Evolutionary conservation across 768 basidiomycete genomes (phyloP).

Genomic region (Naganishia antarctica): DNA sequence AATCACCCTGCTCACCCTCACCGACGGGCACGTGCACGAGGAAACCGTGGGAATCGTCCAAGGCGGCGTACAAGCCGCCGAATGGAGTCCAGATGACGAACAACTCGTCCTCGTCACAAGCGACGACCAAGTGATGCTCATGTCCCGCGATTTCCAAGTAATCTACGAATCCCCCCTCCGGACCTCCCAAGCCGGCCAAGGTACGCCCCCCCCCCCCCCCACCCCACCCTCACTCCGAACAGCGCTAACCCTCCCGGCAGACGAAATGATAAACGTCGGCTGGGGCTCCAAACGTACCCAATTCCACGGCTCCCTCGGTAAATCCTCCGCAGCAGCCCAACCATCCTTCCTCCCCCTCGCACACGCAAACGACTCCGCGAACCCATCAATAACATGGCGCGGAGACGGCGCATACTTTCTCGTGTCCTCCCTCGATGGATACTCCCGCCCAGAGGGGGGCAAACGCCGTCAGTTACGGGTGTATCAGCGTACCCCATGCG

Average conservation of each 20-base stretch:
- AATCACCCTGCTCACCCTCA: slow-evolving; percentile 63
- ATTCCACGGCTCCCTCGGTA: slow-evolving; percentile 92
- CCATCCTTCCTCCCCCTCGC: slow-evolving; percentile 50
- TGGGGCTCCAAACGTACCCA: slow-evolving; percentile 98
- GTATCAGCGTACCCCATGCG: slow-evolving; percentile 64
- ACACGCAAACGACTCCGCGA: slow-evolving; percentile 64
- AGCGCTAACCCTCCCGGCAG: slow-evolving; percentile 50
- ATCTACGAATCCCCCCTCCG: slow-evolving; percentile 72
- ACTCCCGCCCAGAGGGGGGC: slow-evolving; percentile 34
- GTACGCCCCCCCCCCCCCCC: slow-evolving; percentile 49
- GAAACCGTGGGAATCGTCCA: slow-evolving; percentile 73
- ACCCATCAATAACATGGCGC: slow-evolving; percentile 80
- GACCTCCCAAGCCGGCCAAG: slow-evolving; percentile 77
- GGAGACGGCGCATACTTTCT: slow-evolving; percentile 87
- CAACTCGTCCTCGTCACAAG: slow-evolving; percentile 74
- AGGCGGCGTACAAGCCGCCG: slow-evolving; percentile 70
- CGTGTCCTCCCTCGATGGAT: slow-evolving; percentile 66
- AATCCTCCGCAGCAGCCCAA: slow-evolving; percentile 57
- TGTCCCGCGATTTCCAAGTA: slow-evolving; percentile 84
- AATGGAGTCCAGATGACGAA: slow-evolving; percentile 89
- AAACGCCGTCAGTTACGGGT: slow-evolving; percentile 62
- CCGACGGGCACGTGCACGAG: slow-evolving; percentile 27
- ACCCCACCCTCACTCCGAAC: slow-evolving; percentile 19
- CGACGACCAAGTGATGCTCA: slow-evolving; percentile 73
- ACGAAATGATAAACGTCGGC: slow-evolving; percentile 87